phyloP scores from a whole-genome alignment of 768 basidiomycete genomes.

The Lentinula lateritia region DNA sequence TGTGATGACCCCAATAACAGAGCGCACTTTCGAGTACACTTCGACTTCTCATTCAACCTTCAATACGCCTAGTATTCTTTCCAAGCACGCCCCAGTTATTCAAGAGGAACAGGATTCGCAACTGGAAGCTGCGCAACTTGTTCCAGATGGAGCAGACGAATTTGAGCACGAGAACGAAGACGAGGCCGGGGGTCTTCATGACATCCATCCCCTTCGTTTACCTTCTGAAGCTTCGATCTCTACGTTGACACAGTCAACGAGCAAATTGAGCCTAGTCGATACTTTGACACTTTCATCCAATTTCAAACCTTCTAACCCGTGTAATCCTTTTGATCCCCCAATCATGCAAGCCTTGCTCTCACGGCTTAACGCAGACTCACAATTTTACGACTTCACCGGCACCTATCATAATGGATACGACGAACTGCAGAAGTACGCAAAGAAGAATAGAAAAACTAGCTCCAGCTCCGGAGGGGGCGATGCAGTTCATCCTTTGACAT shows the following conservation, averaged over 20 bases:
- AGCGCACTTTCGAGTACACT: conserved; percentile 85
- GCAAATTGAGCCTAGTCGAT: conserved; percentile 60
- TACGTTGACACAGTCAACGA: conserved; percentile 54
- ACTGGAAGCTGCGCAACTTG: conserved; percentile 21
- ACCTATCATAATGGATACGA: conserved; percentile 57
- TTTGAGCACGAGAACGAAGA: conserved; percentile 23
- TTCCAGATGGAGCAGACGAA: conserved; percentile 27
- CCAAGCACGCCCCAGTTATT: conserved; percentile 14
- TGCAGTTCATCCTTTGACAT: conserved; percentile 44
- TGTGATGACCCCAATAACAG: conserved; percentile 97
- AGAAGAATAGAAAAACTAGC: conserved; percentile 40
- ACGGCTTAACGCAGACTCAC: conserved; percentile 51
- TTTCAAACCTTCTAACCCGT: conserved; percentile 80
- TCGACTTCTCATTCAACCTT: conserved; percentile 45
- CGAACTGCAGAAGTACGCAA: conserved; percentile 67
- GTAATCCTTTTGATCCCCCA: conserved; percentile 74
- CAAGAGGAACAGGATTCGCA: conserved; percentile 19
- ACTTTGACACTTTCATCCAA: conserved; percentile 54
- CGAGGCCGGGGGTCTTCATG: conserved; percentile 10
- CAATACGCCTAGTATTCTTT: conserved; percentile 34
- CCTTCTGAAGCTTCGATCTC: conserved; percentile 21
- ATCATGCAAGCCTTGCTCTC: conserved; percentile 63
- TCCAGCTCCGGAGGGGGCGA: conserved; percentile 26
- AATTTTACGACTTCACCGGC: conserved; percentile 54
- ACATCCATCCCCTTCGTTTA: conserved; percentile 24